These are phyloP conservation scores for Kingdonia uniflora DNA, from an alignment of 164 flowering plant species.

Conservation along the genomic window DNA sequence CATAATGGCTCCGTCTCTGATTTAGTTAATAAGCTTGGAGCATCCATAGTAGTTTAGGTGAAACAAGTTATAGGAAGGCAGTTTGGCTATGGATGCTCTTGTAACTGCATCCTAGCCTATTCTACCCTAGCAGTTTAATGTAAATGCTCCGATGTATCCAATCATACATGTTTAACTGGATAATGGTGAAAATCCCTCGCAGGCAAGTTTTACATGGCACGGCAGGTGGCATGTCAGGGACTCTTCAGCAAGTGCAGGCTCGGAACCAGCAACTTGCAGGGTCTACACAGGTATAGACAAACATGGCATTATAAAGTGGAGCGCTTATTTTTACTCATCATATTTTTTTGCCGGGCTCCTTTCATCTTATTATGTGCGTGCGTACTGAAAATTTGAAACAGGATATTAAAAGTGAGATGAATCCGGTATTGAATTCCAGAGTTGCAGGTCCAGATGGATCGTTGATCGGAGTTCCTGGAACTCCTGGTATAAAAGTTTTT, in stretches of 20 bases:
- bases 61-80: too few relatives aligned
- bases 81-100: too few relatives aligned
- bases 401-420: constrained; percentile 64
- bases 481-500: too few relatives aligned
- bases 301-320: constrained; percentile 4
- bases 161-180: constrained; percentile 5
- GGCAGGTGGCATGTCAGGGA: constrained; percentile 63
- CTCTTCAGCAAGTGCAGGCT: constrained; percentile 76
- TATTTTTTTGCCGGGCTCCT: background rate
- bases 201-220: constrained; percentile 94
- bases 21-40: too few relatives aligned
- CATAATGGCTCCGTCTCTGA: too few relatives aligned
- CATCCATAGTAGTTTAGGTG: too few relatives aligned
- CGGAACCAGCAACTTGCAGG: constrained; percentile 80
- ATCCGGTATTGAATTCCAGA: constrained; percentile 51
- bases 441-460: constrained; percentile 71
- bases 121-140: too few relatives aligned
- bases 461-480: constrained; percentile 60
- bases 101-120: too few relatives aligned
- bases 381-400: constrained; percentile 20
- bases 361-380: background rate
- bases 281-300: constrained; percentile 55
- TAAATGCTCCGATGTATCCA: too few relatives aligned
- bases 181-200: constrained; percentile 6
- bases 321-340: background rate